Conservation (phyloP, 2,329 filamentous ascomycete species). For the Exophiala alcalophila region DNA sequence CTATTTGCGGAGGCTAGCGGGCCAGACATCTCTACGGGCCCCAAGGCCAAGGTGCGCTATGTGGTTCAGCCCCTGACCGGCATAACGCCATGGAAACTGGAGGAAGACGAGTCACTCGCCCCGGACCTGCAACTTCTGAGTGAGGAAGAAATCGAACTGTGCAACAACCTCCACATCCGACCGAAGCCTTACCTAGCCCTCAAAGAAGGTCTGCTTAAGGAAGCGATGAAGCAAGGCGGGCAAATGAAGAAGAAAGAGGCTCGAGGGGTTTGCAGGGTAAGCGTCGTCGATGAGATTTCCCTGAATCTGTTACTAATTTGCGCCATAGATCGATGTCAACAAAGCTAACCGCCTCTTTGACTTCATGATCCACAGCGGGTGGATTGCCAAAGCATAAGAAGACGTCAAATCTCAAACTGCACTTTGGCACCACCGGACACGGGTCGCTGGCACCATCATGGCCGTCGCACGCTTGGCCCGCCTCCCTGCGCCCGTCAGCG, state of each 20-base stretch:
- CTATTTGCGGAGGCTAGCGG: conserved; percentile 55
- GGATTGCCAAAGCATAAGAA: conserved; percentile 75
- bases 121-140: conserved; percentile 80
- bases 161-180: conserved; percentile 76
- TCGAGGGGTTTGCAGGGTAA: conserved; percentile 70
- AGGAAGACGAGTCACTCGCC: conserved; percentile 66
- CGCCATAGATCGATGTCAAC: conserved; percentile 67
- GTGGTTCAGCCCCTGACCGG: conserved; percentile 49
- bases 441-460: too few relatives aligned
- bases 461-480: too few relatives aligned
- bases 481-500: too few relatives aligned
- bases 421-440: too few relatives aligned
- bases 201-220: conserved; percentile 87
- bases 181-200: conserved; percentile 94
- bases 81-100: conserved; percentile 58
- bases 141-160: conserved; percentile 79
- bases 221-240: conserved; percentile 85
- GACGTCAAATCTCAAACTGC: background rate
- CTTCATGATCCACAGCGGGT: conserved; percentile 89
- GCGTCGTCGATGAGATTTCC: conserved; percentile 7
- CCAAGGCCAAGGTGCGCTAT: conserved; percentile 50
- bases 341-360: conserved; percentile 88
- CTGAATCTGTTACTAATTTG: conserved; percentile 11
- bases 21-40: conserved; percentile 36
- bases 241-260: conserved; percentile 91